Evolutionary conservation across 106 monocot species (phyloP).

Genomic region (Apostasia shenzhenica): DNA sequence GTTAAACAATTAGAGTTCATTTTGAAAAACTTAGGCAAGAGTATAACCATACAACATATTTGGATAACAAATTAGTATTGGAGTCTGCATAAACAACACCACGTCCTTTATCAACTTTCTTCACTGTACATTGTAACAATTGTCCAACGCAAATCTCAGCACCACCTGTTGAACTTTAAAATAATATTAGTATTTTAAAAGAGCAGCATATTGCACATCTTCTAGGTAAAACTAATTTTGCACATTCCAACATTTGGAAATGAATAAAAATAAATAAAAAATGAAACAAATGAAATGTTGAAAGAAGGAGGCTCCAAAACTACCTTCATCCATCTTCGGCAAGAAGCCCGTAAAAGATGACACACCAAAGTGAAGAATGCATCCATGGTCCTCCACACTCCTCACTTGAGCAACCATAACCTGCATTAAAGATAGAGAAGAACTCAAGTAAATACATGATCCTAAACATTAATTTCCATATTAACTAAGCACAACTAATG

Average conservation of each 20-base stretch:
- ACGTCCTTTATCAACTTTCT: slow-evolving; percentile 62
- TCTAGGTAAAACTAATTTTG: background rate
- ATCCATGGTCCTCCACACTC: slow-evolving; percentile 96
- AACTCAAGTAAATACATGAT: too few relatives aligned
- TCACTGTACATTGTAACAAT: slow-evolving; percentile 64
- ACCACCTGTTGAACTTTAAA: slow-evolving; percentile 34
- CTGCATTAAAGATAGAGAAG: slow-evolving; percentile 26
- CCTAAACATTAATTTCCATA: too few relatives aligned
- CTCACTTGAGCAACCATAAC: slow-evolving; percentile 69
- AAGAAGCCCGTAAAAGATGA: slow-evolving; percentile 82
- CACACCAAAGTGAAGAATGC: slow-evolving; percentile 86
- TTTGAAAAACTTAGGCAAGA: background rate
- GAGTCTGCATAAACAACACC: slow-evolving; percentile 45
- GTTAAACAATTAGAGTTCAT: background rate
- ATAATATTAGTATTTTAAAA: background rate
- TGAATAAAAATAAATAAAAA: background rate
- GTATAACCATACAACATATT: slow-evolving; percentile 52
- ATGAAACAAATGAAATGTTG: background rate
- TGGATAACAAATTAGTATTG: slow-evolving; percentile 51
- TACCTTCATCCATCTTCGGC: slow-evolving; percentile 45
- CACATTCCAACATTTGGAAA: background rate
- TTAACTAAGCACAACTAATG: too few relatives aligned
- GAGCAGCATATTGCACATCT: background rate
- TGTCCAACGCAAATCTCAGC: slow-evolving; percentile 30
- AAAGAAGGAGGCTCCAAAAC: background rate